phyloP scores from a whole-genome alignment of 2,329 filamentous ascomycete genomes.

The Dendryphion nanum region DNA sequence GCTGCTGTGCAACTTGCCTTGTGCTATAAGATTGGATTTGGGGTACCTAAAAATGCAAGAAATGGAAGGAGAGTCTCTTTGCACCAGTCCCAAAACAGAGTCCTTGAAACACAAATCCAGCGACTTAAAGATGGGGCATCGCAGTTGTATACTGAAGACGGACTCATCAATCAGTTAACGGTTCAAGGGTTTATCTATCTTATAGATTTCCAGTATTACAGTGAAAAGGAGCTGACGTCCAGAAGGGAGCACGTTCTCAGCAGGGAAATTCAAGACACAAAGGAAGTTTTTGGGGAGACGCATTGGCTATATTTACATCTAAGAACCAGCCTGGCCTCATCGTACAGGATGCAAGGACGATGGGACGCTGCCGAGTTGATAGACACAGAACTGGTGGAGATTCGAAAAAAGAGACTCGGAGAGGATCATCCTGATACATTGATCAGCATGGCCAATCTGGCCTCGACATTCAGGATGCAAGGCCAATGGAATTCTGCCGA shows the following conservation, averaged over 20 bases:
- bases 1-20: too few species aligned
- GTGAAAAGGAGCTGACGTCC: too few species aligned
- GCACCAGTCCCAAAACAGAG: too few species aligned
- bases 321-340: background rate
- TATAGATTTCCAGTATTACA: too few species aligned
- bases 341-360: background rate
- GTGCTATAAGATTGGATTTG: too few species aligned
- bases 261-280: background rate
- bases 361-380: background rate
- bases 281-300: background rate
- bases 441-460: background rate
- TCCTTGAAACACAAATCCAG: too few species aligned
- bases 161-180: too few species aligned
- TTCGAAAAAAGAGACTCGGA: background rate
- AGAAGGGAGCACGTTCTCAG: slow-evolving; percentile 9
- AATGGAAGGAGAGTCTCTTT: too few species aligned
- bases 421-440: background rate
- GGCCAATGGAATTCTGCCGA: background rate
- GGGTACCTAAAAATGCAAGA: too few species aligned
- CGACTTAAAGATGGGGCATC: too few species aligned
- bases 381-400: background rate
- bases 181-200: too few species aligned
- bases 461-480: background rate
- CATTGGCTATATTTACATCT: background rate
- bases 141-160: too few species aligned